phyloP scores from a whole-genome alignment of 768 basidiomycete species.

The Lepiota brunneoincarnata region DNA sequence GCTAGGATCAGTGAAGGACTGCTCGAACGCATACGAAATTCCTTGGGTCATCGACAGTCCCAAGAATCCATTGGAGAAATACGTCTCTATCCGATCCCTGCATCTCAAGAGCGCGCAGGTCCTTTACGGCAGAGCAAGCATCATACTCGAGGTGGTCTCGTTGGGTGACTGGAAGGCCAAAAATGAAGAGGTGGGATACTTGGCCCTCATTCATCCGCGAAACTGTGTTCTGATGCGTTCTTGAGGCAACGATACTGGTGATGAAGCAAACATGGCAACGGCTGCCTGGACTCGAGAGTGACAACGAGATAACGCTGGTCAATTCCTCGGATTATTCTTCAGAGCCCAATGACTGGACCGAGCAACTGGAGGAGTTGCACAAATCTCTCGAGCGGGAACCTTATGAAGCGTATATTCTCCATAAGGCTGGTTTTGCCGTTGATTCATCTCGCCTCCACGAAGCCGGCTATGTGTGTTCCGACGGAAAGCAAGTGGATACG shows the following conservation, averaged over 20 bases:
- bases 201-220: neutral
- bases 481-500: neutral
- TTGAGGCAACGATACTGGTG: neutral
- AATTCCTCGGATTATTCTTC: neutral
- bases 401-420: neutral
- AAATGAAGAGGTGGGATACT: neutral
- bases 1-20: neutral
- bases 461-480: neutral
- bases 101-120: neutral
- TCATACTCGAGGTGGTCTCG: neutral
- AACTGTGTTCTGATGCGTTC: too few species aligned
- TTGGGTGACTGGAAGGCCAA: neutral
- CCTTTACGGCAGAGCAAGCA: neutral
- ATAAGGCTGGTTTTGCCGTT: neutral
- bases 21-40: neutral
- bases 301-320: neutral
- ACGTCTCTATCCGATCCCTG: neutral
- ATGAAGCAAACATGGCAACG: slow-evolving; percentile 3
- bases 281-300: neutral
- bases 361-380: too few species aligned
- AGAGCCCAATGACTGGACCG: neutral
- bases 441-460: neutral
- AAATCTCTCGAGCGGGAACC: neutral
- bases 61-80: neutral
- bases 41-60: neutral